Conservation (phyloP, 768 basidiomycete species). For the Agrocybe pediades region DNA sequence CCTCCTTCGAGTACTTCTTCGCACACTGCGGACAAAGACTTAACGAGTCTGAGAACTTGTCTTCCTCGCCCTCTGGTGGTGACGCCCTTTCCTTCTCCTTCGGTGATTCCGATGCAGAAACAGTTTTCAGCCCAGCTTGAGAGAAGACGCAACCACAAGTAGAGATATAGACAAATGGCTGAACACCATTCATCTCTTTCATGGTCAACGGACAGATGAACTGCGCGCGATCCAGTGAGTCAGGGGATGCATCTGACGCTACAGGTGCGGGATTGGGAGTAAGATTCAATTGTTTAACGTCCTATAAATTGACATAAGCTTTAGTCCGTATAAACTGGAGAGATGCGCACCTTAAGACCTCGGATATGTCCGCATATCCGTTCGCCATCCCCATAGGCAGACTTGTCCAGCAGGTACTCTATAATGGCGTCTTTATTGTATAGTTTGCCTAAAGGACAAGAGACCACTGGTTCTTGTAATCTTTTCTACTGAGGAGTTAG, state of each 20-base stretch:
- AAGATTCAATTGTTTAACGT: slow-evolving; percentile 82
- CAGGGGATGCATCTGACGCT: slow-evolving; percentile 35
- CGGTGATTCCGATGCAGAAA: slow-evolving; percentile 40
- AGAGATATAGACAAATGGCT: slow-evolving; percentile 86
- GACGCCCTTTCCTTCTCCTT: slow-evolving; percentile 30
- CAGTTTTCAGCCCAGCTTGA: slow-evolving; percentile 75
- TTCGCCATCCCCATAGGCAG: slow-evolving; percentile 87
- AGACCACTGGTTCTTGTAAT: slow-evolving; percentile 88
- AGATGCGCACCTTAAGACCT: slow-evolving; percentile 76
- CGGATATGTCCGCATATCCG: slow-evolving; percentile 92
- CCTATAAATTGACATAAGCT: slow-evolving; percentile 43
- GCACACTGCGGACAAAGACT: slow-evolving; percentile 80
- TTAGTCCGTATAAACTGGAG: background rate
- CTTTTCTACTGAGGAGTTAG: slow-evolving; percentile 51
- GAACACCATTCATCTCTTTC: slow-evolving; percentile 92
- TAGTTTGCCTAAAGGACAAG: slow-evolving; percentile 89
- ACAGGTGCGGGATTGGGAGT: slow-evolving; percentile 67
- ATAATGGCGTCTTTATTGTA: slow-evolving; percentile 97
- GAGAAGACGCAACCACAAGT: slow-evolving; percentile 93
- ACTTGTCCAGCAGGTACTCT: slow-evolving; percentile 83
- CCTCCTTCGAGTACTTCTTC: slow-evolving; percentile 61
- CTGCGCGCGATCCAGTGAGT: slow-evolving; percentile 49
- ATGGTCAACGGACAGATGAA: slow-evolving; percentile 92
- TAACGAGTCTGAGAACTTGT: slow-evolving; percentile 25
- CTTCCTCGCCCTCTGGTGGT: slow-evolving; percentile 10